These are phyloP conservation scores for Pyrenochaeta sp. DNA, from an alignment of 2,329 filamentous ascomycete species.

Conservation along the genomic window DNA sequence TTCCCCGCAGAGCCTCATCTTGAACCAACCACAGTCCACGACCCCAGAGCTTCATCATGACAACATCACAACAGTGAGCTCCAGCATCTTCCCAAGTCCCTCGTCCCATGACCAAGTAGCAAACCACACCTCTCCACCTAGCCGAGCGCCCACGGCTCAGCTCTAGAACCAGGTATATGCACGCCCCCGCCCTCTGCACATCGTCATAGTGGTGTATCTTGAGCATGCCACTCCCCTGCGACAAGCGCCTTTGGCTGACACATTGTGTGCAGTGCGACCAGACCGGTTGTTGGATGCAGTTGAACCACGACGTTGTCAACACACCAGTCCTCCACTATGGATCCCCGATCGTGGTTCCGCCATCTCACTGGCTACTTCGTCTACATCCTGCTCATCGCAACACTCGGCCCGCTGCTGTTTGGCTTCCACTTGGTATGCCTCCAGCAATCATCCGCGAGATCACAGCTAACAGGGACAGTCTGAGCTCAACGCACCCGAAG, in stretches of 20 bases:
- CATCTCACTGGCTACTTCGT: conserved; percentile 78
- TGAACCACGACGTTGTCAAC: conserved; percentile 6
- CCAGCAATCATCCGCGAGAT: neutral
- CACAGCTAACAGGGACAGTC: conserved; percentile 64
- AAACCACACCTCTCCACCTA: neutral
- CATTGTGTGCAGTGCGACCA: conserved; percentile 17
- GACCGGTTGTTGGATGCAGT: conserved; percentile 8
- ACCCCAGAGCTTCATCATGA: neutral
- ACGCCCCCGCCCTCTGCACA: neutral
- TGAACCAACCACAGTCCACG: conserved; percentile 16
- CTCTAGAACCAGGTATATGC: conserved; percentile 16
- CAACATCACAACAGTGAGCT: neutral
- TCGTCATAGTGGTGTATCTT: conserved; percentile 20
- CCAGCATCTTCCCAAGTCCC: neutral
- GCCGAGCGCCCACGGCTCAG: conserved; percentile 2
- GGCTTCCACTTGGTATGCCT: conserved; percentile 83
- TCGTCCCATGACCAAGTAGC: neutral
- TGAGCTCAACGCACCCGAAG: conserved; percentile 93
- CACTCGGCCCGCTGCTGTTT: conserved; percentile 89
- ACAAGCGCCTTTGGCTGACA: conserved; percentile 10
- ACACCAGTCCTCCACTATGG: conserved; percentile 42
- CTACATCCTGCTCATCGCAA: conserved; percentile 77
- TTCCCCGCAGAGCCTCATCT: conserved; percentile 38
- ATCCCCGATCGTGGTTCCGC: conserved; percentile 51
- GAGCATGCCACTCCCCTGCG: neutral